Base-by-base conservation (phyloP, 768 basidiomycete species). In the Kwoniella heveanensis region DNA sequence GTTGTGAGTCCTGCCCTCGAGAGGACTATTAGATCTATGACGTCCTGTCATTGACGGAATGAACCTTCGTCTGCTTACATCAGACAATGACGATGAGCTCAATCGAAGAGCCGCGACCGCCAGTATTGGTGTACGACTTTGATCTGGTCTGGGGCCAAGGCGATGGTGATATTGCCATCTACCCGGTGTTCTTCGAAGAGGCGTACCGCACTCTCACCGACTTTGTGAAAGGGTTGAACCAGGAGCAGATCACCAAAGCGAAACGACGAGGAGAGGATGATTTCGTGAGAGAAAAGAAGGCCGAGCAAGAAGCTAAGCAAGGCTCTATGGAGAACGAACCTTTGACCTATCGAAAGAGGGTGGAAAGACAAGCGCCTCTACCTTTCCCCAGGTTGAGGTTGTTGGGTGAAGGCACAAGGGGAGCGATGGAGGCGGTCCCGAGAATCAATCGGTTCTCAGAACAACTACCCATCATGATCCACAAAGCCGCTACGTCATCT, bases 1-100 rank as follows among this genome's bases (percentile, higher is more conserved):
- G 64, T 76, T 70, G 74, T 76, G 44, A 67, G 74, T 67, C 7
- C 32, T 32, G 32, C 13, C 32, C 32, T 32, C n/a, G n/a, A n/a
- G n/a, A n/a, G n/a, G n/a, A n/a, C n/a, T n/a, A n/a, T n/a, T n/a
- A n/a, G n/a, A n/a, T n/a, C n/a, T n/a, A n/a, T n/a, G n/a, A n/a
- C n/a, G n/a, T n/a, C n/a, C n/a, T n/a, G n/a, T n/a, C n/a, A n/a
- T n/a, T n/a, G n/a, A n/a, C n/a, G n/a, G n/a, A n/a, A n/a, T n/a
- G n/a, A n/a, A n/a, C n/a, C n/a, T n/a, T n/a, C n/a, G n/a, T 26
- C 19, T 26, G 27, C 1, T 25, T 3, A 32, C 19, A 60, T 1
- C 52, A 73, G 71, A 67, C 67, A 54, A 62, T 74, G 26, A 63
- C 54, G 25, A 78, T 78, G 77, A 44, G 58, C 29, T 77, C 77